A percentile compares a stretch with the other conserved stretches of the same genome.
Evolutionary conservation across 2,329 filamentous ascomycete species (phyloP).

Genomic region (Ceratocystis cacaofunesta): DNA sequence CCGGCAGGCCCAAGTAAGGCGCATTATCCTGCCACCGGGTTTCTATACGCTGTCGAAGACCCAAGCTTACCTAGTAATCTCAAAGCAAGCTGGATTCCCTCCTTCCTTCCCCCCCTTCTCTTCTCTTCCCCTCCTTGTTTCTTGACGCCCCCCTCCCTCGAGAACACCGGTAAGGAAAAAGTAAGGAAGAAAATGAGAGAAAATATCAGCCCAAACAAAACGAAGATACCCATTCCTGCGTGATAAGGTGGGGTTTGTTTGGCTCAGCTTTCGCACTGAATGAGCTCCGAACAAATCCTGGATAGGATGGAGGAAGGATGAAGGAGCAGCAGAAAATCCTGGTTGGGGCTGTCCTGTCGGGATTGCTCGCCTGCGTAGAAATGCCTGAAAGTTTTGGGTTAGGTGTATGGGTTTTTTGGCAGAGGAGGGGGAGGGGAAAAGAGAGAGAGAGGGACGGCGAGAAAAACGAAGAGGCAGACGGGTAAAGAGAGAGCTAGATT

Average conservation of each 20-base stretch:
- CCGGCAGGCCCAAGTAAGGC: neutral
- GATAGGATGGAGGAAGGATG: neutral
- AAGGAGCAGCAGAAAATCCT: neutral
- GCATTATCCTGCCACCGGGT: neutral
- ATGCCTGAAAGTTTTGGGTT: neutral
- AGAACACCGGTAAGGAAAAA: neutral
- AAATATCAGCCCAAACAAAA: conserved; percentile 1
- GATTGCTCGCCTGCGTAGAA: neutral
- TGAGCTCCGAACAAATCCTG: neutral
- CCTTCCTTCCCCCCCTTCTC: neutral
- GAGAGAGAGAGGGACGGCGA: neutral
- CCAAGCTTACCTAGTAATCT: neutral
- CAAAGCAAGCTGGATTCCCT: neutral
- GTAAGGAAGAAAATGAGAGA: neutral
- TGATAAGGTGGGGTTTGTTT: conserved; percentile 2
- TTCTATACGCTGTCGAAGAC: neutral
- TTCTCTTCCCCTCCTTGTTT: no score
- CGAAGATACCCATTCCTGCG: neutral
- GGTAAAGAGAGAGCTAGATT: no score
- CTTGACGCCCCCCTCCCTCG: neutral
- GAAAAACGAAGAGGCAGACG: neutral
- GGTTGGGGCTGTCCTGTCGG: neutral
- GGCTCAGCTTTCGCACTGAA: neutral
- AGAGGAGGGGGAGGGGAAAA: neutral
- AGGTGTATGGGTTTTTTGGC: neutral